Evolutionary conservation across 169 alveolate species (phyloP).

Genomic region (Eimeria tenella): DNA sequence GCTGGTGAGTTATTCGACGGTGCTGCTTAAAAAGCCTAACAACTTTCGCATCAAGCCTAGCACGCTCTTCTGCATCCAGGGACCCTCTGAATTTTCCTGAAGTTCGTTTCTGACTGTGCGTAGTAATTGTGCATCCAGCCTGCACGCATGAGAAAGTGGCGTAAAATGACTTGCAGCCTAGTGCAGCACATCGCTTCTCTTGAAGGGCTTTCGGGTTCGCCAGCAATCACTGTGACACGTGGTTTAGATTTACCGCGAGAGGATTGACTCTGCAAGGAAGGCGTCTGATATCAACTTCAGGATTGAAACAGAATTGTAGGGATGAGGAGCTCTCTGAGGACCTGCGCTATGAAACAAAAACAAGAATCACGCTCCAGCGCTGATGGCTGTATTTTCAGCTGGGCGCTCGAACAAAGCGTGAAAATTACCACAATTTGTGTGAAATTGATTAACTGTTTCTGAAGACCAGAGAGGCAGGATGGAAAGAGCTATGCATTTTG

Average conservation of each 20-base stretch:
- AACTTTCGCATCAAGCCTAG: conserved; percentile 45
- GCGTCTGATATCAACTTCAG: conserved; percentile 51
- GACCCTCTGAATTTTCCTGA: conserved; percentile 29
- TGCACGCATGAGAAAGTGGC: not conserved
- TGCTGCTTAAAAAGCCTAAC: conserved; percentile 57
- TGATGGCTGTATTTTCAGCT: not conserved
- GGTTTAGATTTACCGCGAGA: conserved; percentile 29
- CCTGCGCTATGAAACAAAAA: conserved; percentile 55
- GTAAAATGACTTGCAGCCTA: no score
- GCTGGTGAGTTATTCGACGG: conserved; percentile 66
- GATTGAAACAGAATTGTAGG: conserved; percentile 43
- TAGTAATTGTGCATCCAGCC: not conserved
- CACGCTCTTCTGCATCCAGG: conserved; percentile 59
- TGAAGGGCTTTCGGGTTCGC: not conserved
- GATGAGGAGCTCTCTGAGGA: conserved; percentile 47
- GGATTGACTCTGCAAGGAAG: conserved; percentile 64
- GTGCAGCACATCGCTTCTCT: not conserved
- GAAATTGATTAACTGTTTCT: not conserved
- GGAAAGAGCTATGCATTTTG: not conserved
- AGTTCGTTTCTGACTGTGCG: not conserved
- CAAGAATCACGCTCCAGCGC: conserved; percentile 5
- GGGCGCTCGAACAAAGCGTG: not conserved
- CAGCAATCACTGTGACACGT: not conserved
- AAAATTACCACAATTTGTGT: not conserved
- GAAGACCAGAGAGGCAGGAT: not conserved